Base-by-base conservation (phyloP, 2,329 filamentous ascomycete species). In the Neobulgaria alba region DNA sequence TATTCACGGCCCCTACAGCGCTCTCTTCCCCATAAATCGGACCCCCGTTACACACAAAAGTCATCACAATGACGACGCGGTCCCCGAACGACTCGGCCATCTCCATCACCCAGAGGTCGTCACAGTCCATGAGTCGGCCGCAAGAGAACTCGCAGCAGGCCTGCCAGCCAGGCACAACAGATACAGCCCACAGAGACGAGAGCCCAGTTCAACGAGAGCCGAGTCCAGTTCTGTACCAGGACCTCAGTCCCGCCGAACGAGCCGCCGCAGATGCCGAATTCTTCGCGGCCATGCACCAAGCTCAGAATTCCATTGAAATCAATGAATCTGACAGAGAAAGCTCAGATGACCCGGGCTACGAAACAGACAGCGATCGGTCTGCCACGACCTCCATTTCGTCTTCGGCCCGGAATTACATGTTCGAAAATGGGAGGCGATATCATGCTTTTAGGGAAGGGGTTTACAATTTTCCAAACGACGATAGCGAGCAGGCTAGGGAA, bases 391-490 rank as follows among this genome's bases (percentile, higher is more conserved):
- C 55, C 7, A 38, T 59, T 3, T 41, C 47, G 3, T 52, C 47
- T 33, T 63, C 58, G 29, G 61, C 73, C 17, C 60, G 67, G 32
- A 67, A 77, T 45, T 77, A 73, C 48, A 62, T 65, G 36, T 67
- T 63, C 42, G 72, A 77, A 50, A 75, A 79, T 51, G 75, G 75
- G n/a, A 65, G 73, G 17, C 65, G 74, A 18, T 79, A 78, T 43
- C 74, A 77, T 51, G 64, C 64, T 31, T 75, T 72, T 51, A 63
- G 71, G 14, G 70, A 73, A 42, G 73, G 72, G 4, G 53, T 57
- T 9, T 79, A 79, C 51, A 70, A 70, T 40, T 75, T 77, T 36
- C 75, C 75, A 18, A 79, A 77, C 41, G 75, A 79, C 45, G 74
- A 77, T 36, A 60, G 67, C 4, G 75, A 79, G 57, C 73, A 77